Conservation (phyloP, 2,329 filamentous ascomycete species). For the Ophiobolus disseminans region DNA sequence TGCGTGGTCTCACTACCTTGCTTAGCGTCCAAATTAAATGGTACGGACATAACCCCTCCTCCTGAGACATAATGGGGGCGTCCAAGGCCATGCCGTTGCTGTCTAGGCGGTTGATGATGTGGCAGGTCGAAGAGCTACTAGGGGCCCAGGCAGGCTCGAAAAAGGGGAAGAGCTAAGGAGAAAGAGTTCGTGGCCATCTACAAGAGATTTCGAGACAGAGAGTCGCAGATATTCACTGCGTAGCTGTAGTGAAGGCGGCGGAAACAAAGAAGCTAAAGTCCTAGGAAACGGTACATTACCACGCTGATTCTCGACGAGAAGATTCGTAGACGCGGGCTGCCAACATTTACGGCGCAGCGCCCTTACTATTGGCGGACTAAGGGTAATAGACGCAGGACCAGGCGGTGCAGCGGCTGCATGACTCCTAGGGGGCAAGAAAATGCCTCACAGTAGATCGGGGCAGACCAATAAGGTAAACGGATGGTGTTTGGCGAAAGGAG, state of each 20-base stretch:
- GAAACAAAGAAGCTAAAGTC: background rate
- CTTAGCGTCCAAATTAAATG: background rate
- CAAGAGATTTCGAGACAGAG: conserved; percentile 4
- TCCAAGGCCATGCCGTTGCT: background rate
- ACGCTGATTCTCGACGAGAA: background rate
- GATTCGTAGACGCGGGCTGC: background rate
- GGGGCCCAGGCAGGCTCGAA: background rate
- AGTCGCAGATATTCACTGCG: background rate
- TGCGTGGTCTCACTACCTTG: conserved; percentile 4
- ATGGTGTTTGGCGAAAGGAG: conserved; percentile 17
- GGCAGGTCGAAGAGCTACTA: background rate
- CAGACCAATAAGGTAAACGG: conserved; percentile 15
- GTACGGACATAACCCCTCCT: conserved; percentile 6
- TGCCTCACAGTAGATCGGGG: conserved; percentile 17
- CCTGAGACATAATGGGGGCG: conserved; percentile 12
- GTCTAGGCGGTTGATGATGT: conserved; percentile 1
- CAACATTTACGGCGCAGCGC: background rate
- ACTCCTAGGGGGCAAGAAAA: conserved; percentile 19
- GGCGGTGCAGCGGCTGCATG: conserved; percentile 18
- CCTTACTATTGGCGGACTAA: background rate
- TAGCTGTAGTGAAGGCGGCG: background rate
- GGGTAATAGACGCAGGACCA: background rate
- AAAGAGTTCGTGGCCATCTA: background rate
- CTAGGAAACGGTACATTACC: background rate
- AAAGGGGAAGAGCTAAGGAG: background rate